Conservation (phyloP, 2,329 filamentous ascomycete genomes). For the Epichloe uncinata region DNA sequence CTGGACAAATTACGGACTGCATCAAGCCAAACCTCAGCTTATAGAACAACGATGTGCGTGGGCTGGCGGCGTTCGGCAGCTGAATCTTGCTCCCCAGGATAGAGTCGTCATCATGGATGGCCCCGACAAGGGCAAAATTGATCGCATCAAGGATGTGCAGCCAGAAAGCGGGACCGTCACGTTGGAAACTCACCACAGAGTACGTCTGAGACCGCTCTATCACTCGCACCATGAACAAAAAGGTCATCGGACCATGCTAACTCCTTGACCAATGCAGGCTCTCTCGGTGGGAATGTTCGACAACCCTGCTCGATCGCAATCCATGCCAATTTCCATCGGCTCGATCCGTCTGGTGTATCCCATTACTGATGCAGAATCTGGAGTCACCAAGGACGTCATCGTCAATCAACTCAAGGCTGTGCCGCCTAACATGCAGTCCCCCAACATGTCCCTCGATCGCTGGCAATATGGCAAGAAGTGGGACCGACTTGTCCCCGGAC, state of each 20-base stretch:
- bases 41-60: constrained; percentile 34
- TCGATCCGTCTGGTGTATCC: constrained; percentile 73
- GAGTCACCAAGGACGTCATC: constrained; percentile 57
- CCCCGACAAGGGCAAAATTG: constrained; percentile 72
- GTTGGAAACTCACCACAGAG: constrained; percentile 51
- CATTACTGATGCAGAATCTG: constrained; percentile 51
- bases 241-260: neutral
- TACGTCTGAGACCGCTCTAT: constrained; percentile 25
- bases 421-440: constrained; percentile 31
- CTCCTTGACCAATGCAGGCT: constrained; percentile 10
- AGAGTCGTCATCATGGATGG: constrained; percentile 73
- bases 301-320: constrained; percentile 15
- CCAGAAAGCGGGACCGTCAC: constrained; percentile 40
- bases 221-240: neutral
- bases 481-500: constrained; percentile 52
- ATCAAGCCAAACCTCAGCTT: constrained; percentile 20
- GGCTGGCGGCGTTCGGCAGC: constrained; percentile 40
- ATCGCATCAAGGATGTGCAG: constrained; percentile 48
- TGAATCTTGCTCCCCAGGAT: constrained; percentile 56
- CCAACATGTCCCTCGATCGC: constrained; percentile 28
- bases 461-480: constrained; percentile 29
- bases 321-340: constrained; percentile 47
- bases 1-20: constrained; percentile 19
- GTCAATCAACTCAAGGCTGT: constrained; percentile 55
- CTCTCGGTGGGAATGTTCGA: constrained; percentile 19